A percentile compares a stretch with the other conserved stretches of the same genome.
Evolutionary conservation across 805 yeast species (phyloP).

Genomic region (Tetrapisispora fleetii): DNA sequence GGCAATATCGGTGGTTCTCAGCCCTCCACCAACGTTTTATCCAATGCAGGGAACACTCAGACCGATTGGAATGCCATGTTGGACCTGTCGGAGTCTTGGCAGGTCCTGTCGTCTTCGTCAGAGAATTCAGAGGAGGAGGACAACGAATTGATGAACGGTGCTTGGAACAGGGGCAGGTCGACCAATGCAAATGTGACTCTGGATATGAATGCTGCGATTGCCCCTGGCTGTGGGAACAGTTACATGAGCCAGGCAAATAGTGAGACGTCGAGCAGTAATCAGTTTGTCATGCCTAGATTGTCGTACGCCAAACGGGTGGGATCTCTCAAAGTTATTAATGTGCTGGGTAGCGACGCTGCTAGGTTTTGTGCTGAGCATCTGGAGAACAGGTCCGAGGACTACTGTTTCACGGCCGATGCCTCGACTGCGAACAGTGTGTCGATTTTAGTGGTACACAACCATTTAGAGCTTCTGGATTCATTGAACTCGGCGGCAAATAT

Average conservation of each 20-base stretch:
- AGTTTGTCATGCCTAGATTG: constrained; percentile 28
- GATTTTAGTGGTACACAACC: background rate
- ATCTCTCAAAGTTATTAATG: background rate
- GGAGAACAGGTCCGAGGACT: background rate
- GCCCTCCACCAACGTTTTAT: background rate
- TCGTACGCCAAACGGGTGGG: constrained; percentile 5
- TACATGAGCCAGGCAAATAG: background rate
- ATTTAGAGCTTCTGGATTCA: background rate
- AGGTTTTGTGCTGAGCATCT: background rate
- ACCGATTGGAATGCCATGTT: constrained; percentile 1
- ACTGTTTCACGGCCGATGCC: background rate
- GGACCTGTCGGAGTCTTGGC: constrained; percentile 27
- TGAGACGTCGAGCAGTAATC: constrained; percentile 6
- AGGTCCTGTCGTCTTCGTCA: constrained; percentile 22
- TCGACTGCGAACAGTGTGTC: background rate
- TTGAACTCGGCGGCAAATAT: background rate
- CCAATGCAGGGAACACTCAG: background rate
- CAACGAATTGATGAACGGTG: background rate
- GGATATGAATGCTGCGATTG: constrained; percentile 4
- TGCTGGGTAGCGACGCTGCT: background rate
- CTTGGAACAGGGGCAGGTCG: background rate
- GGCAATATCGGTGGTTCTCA: background rate
- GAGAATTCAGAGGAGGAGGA: constrained; percentile 28
- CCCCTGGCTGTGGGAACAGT: constrained; percentile 7
- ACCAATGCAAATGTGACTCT: background rate